phyloP scores from a whole-genome alignment of 495 filamentous ascomycete species.

The Sabuloglossum arenarium region DNA sequence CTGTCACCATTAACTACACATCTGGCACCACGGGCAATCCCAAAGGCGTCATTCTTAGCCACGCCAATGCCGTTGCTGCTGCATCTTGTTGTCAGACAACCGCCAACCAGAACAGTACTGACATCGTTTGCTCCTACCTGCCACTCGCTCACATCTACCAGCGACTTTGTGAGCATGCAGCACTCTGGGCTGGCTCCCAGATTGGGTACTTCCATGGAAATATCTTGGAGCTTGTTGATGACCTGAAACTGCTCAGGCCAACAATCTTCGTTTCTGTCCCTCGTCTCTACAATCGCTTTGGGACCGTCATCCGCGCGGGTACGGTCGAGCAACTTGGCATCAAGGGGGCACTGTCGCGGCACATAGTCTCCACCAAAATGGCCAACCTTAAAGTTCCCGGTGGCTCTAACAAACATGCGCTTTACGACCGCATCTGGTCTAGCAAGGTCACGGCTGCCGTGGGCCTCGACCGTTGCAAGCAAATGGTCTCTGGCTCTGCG shows the following conservation, averaged over 20 bases:
- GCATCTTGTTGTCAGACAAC: slow-evolving; percentile 34
- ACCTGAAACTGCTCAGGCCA: slow-evolving; percentile 70
- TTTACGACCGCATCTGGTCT: slow-evolving; percentile 91
- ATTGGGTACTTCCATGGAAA: slow-evolving; percentile 96
- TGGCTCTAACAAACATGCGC: slow-evolving; percentile 54
- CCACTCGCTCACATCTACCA: slow-evolving; percentile 90
- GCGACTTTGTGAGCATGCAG: slow-evolving; percentile 57
- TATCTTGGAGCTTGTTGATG: slow-evolving; percentile 69
- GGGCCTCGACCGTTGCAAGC: slow-evolving; percentile 50
- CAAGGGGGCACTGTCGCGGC: slow-evolving; percentile 61
- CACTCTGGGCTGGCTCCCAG: slow-evolving; percentile 46
- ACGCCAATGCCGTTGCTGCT: slow-evolving; percentile 59
- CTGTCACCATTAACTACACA: slow-evolving; percentile 93
- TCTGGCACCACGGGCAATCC: slow-evolving; percentile 88
- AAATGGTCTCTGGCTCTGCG: slow-evolving; percentile 76
- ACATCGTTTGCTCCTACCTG: slow-evolving; percentile 66
- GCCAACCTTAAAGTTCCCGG: slow-evolving; percentile 50
- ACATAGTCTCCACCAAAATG: slow-evolving; percentile 59
- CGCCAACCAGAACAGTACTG: slow-evolving; percentile 25
- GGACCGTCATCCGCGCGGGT: slow-evolving; percentile 50
- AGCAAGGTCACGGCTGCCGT: slow-evolving; percentile 66
- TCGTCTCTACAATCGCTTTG: slow-evolving; percentile 83
- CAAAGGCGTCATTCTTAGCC: slow-evolving; percentile 80
- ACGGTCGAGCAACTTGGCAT: slow-evolving; percentile 64
- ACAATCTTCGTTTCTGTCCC: slow-evolving; percentile 78